These are phyloP conservation scores for Alternaria gaisen DNA, from an alignment of 2,329 filamentous ascomycete genomes.

Conservation along the genomic window DNA sequence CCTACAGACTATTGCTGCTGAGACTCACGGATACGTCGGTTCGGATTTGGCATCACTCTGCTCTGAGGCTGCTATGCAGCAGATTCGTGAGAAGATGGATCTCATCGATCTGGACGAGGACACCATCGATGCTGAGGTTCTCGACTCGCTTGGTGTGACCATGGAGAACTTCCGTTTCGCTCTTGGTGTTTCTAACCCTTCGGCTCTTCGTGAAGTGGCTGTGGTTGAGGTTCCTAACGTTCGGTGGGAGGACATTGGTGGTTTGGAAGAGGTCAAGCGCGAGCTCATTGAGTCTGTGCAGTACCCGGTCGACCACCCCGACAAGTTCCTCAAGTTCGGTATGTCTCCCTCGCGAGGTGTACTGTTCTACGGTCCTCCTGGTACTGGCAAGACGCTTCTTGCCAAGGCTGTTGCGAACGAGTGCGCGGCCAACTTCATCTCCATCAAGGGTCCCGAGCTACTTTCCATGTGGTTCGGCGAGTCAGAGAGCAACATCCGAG, in stretches of 20 bases:
- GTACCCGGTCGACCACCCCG: conserved; percentile 98
- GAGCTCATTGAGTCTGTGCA: conserved; percentile 99
- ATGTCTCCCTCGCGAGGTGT: conserved; percentile 98
- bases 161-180: conserved; percentile 99
- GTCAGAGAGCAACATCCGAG: conserved; percentile 99
- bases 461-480: conserved; percentile 99
- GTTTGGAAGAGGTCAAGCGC: conserved; percentile 97
- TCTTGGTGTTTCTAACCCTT: conserved; percentile 97
- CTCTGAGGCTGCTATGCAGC: conserved; percentile 99
- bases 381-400: conserved; percentile 99
- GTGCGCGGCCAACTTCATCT: conserved; percentile 99
- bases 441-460: conserved; percentile 96
- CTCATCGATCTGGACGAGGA: conserved; percentile 98
- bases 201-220: conserved; percentile 96
- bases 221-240: conserved; percentile 99
- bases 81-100: conserved; percentile 99
- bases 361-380: conserved; percentile 96
- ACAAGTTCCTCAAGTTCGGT: conserved; percentile 99
- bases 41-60: conserved; percentile 98
- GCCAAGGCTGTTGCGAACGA: conserved; percentile 99
- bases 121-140: conserved; percentile 97
- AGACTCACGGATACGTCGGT: conserved; percentile 99
- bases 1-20: conserved; percentile 92
- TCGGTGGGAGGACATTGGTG: conserved; percentile 99
- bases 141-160: conserved; percentile 96